Evolutionary conservation across 2,329 filamentous ascomycete species (phyloP), one percentile per base, ranked within the genome.

Genomic region (Eutypella sp.): DNA sequence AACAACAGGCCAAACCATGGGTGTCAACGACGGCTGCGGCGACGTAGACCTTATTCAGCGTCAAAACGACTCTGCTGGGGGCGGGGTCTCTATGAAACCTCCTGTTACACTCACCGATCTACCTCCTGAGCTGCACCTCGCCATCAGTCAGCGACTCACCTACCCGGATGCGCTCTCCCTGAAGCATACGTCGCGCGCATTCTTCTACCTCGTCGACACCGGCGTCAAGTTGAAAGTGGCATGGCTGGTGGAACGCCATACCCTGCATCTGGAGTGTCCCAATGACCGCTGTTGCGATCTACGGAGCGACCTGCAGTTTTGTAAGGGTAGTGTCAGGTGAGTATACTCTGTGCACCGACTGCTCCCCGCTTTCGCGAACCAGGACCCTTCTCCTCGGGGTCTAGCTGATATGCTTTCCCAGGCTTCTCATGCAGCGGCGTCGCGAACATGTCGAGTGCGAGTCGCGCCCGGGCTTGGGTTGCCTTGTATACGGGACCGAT

Each of bases 161-260:
- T 88, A 88, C 50, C 85, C 85, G 0, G 84, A 89, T 50, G 84
- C 85, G 0, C 72, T 88, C 1, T 84, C 83, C 0, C 67, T 88
- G 15, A 87, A 87, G 57, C 83, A 87, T 59, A 78, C 78, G 18
- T 81, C 68, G 57, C 73, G 74, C 47, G 73, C 85, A 57, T 83
- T 88, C 61, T 83, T 82, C 66, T 57, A 63, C 40, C 64, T 86
- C 2, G 81, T 87, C 49, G 74, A 83, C 60, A 88, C 84, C 1
- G 82, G 81, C 29, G 69, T 87, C 24, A 63, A 71, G 23, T 69
- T 87, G 38, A 87, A 87, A 59, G 75, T 88, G 11, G 75, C 78
- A 47, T 89, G 85, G 85, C 70, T 88, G 4, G 71, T 87, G 47
- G 74, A 84, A 54, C 75, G 84, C 11, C 74, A 81, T 16, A 74